A percentile compares a stretch with the other conserved stretches of the same genome.
Conservation (phyloP, 805 yeast genomes). For the Candida anglica region DNA sequence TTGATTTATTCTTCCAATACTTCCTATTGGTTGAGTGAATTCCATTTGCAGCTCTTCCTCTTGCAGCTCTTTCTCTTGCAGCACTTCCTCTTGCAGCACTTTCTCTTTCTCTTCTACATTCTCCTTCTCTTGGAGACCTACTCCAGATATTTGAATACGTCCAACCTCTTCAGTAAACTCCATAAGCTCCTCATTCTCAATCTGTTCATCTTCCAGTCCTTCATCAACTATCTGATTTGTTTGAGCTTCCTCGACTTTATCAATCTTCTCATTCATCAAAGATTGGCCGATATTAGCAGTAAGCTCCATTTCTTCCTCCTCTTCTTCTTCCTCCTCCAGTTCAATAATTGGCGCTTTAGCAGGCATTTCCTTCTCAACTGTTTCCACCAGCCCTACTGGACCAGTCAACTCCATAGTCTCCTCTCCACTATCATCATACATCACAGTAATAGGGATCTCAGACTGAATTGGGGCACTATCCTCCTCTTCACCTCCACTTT, state of each 20-base stretch:
- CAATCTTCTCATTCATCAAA: not conserved
- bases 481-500: conserved; percentile 2
- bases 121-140: no score
- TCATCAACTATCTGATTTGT: no score
- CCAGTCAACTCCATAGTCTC: conserved; percentile 7
- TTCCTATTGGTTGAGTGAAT: no score
- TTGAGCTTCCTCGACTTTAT: no score
- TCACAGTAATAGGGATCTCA: conserved; percentile 1
- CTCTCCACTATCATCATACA: conserved; percentile 9
- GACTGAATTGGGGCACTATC: conserved; percentile 1
- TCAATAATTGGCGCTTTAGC: not conserved
- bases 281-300: conserved; percentile 10
- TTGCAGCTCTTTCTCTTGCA: no score
- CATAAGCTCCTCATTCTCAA: conserved; percentile 4
- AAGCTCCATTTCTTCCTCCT: conserved; percentile 16
- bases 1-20: no score
- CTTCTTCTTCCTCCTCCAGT: conserved; percentile 9
- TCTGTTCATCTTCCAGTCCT: not conserved
- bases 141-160: not conserved
- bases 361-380: no score
- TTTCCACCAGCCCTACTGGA: no score
- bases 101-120: no score
- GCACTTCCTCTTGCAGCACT: no score
- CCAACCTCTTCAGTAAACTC: not conserved
- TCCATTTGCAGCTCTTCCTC: no score